Conservation (phyloP, 2,329 filamentous ascomycete species). For the Rasamsonia emersonii region DNA sequence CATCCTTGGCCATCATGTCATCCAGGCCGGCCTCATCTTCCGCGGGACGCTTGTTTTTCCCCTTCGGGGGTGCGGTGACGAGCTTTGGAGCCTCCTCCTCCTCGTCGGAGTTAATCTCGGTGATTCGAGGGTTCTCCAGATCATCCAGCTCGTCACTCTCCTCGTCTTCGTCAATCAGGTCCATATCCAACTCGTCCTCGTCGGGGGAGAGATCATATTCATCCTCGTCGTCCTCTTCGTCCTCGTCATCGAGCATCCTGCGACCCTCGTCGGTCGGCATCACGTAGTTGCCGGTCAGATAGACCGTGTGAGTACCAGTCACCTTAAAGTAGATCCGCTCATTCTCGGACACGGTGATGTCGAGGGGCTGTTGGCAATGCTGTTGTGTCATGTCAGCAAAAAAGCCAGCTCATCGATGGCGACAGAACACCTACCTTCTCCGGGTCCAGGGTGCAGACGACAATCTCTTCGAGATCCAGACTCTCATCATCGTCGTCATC, state of each 20-base stretch:
- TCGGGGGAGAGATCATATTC: conserved; percentile 77
- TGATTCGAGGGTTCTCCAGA: conserved; percentile 70
- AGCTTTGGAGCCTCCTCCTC: conserved; percentile 58
- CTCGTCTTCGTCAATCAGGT: conserved; percentile 45
- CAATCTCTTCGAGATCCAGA: conserved; percentile 73
- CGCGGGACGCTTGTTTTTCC: conserved; percentile 91
- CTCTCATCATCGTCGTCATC: conserved; percentile 51
- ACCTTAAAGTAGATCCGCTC: conserved; percentile 92
- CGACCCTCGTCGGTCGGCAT: conserved; percentile 54
- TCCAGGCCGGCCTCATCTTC: conserved; percentile 62
- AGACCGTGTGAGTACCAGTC: conserved; percentile 79
- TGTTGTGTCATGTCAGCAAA: conserved; percentile 35
- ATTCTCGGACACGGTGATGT: conserved; percentile 81
- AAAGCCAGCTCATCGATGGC: no score
- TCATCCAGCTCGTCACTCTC: conserved; percentile 71
- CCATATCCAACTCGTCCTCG: conserved; percentile 63
- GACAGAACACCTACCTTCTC: conserved; percentile 77
- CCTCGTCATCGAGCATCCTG: conserved; percentile 36
- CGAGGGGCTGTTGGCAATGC: conserved; percentile 91
- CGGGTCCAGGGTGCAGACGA: conserved; percentile 91
- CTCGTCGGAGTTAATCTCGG: conserved; percentile 72
- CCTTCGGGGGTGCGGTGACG: conserved; percentile 38
- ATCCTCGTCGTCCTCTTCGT: conserved; percentile 57
- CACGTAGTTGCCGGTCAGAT: conserved; percentile 94
- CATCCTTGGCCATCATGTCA: conserved; percentile 70